These are phyloP conservation scores for Cryphonectria japonica DNA, from an alignment of 2,329 filamentous ascomycete species.

Conservation along the genomic window DNA sequence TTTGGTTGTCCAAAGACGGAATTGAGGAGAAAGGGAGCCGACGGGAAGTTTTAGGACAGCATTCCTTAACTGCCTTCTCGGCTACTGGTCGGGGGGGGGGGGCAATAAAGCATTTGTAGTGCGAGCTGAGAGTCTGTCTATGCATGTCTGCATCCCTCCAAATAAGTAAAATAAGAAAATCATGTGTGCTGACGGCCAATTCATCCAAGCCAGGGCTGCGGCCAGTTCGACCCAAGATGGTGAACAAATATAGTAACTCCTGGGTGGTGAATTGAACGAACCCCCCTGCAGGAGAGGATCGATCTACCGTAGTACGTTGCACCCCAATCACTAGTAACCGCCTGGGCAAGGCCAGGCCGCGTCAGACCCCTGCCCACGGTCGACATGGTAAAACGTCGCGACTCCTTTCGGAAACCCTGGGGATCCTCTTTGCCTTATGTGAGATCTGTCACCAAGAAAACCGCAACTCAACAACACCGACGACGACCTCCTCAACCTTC, in stretches of 20 bases:
- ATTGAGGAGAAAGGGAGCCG: too few relatives aligned
- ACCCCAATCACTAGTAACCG: background rate
- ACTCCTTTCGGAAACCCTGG: conserved; percentile 9
- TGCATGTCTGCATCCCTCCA: background rate
- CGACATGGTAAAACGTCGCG: conserved; percentile 4
- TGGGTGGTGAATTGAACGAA: too few relatives aligned
- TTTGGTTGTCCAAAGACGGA: background rate
- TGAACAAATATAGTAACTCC: background rate
- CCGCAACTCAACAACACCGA: background rate
- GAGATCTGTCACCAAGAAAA: conserved; percentile 14
- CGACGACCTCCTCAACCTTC: background rate
- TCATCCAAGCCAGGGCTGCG: background rate
- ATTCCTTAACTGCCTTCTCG: too few relatives aligned
- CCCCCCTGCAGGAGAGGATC: background rate
- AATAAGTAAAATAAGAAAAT: background rate
- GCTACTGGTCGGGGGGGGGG: too few relatives aligned
- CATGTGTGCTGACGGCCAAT: background rate
- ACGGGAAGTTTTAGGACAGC: too few relatives aligned
- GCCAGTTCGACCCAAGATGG: too few relatives aligned
- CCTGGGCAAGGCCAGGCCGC: background rate
- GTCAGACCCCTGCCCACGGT: conserved; percentile 6
- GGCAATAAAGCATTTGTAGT: too few relatives aligned
- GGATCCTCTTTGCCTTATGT: conserved; percentile 7
- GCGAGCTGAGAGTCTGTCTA: too few relatives aligned
- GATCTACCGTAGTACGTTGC: background rate